Evolutionary conservation across 441 rosid genomes (phyloP), one percentile per base, ranked within the genome.

Genomic region (Iberis amara): DNA sequence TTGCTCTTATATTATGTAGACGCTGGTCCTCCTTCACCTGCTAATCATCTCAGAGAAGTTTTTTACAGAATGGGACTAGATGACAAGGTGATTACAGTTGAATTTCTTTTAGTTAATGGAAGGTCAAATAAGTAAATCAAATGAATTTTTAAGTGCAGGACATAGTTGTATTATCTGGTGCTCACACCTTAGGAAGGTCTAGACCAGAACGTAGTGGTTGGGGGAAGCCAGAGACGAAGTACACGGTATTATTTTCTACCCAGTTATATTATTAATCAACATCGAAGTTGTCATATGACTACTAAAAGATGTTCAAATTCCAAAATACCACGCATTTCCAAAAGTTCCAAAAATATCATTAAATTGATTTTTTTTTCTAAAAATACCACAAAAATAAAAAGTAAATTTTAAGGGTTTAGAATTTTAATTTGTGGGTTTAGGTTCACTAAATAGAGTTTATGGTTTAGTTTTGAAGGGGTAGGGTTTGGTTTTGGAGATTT

Each of bases 201-300:
- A 87, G 95, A 66, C 96, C 92, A 65, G 98, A 87, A n/a, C 96
- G 96, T 39, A 90, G 98, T 66, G 90, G 95, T 60, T 87, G 96
- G 98, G 98, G 98, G 43, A 87, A 87, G 69, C 79, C 83, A 40
- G 98, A 87, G 72, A 87, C 96, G 0, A 87, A 87, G 57, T 81
- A 87, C 68, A 87, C 92, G 88, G 98, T 90, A 90, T 55, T 12
- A 28, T 47, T 36, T 37, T 35, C 6, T 39, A 4, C 46, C 64
- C 31, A 3, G 18, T 15, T 64, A 18, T 38, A 2, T 35, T 11
- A 7, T n/a, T 1, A 27, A 35, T 40, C 36, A 30, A 4, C 28
- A 27, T 12, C 11, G 4, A 58, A 37, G 8, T 58, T 11, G 39
- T 50, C 21, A 18, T 18, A 18, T 18, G 21, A 18, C 21, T 3